Percentiles rank a stretch among this genome's conserved stretches.
phyloP scores from a whole-genome alignment of 805 yeast species.

The Henningerozyma blattae region DNA sequence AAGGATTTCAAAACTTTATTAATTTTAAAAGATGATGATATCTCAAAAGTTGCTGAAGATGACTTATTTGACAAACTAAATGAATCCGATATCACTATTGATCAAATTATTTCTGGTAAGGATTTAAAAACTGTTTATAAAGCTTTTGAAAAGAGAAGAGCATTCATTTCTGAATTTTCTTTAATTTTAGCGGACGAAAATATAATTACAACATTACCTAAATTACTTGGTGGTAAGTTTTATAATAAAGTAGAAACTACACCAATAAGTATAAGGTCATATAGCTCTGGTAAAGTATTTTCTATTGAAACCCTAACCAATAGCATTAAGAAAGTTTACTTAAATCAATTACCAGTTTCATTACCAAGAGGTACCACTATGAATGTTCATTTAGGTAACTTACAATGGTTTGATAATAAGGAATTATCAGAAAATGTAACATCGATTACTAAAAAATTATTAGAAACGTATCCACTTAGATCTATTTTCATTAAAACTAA shows the following conservation, averaged over 20 bases:
- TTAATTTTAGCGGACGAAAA: conserved; percentile 78
- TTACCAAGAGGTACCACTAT: conserved; percentile 67
- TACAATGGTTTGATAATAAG: conserved; percentile 29
- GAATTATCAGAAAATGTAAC: conserved; percentile 50
- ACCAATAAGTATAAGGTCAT: conserved; percentile 54
- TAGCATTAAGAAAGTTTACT: conserved; percentile 43
- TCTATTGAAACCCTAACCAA: conserved; percentile 41
- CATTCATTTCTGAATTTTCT: conserved; percentile 55
- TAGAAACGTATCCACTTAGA: conserved; percentile 33
- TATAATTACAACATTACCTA: conserved; percentile 68
- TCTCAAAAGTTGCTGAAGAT: conserved; percentile 24
- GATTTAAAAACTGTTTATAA: conserved; percentile 78
- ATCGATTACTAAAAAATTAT: conserved; percentile 39
- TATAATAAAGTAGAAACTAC: conserved; percentile 54
- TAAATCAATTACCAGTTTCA: conserved; percentile 45
- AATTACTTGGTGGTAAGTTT: conserved; percentile 73
- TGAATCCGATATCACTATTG: conserved; percentile 19
- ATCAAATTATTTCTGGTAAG: conserved; percentile 52
- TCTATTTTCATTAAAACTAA: conserved; percentile 54
- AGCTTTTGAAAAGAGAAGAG: conserved; percentile 80
- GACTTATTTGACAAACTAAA: conserved; percentile 63
- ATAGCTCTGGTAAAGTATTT: conserved; percentile 20
- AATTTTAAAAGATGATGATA: conserved; percentile 30
- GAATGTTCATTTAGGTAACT: conserved; percentile 53
- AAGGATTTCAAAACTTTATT: conserved; percentile 28